phyloP scores from a whole-genome alignment of 169 alveolate genomes.

The Plasmodium vinckei region DNA sequence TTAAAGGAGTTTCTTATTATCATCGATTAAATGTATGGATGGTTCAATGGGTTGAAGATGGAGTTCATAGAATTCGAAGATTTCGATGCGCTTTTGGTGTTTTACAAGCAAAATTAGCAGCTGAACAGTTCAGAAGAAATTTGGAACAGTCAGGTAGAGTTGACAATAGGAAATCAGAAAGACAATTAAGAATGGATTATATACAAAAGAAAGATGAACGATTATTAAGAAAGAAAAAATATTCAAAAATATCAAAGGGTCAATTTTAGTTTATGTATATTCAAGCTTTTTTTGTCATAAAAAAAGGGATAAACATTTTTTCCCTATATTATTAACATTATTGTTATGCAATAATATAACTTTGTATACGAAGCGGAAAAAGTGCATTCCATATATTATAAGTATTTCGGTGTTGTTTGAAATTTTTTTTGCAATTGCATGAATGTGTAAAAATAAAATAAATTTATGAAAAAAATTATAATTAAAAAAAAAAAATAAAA shows the following conservation, averaged over 20 bases:
- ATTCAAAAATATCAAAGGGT: slow-evolving; percentile 71
- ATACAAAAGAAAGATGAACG: slow-evolving; percentile 78
- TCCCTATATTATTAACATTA: too few species aligned
- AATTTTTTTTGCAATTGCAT: too few species aligned
- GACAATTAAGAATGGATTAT: slow-evolving; percentile 81
- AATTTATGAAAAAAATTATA: too few species aligned
- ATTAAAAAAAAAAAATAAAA: too few species aligned
- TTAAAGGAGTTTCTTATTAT: slow-evolving; percentile 81
- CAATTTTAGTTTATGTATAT: slow-evolving; percentile 28
- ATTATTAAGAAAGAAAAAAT: slow-evolving; percentile 72
- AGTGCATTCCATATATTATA: too few species aligned
- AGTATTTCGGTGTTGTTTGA: too few species aligned
- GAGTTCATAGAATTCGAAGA: slow-evolving; percentile 87
- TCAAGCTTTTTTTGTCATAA: neutral
- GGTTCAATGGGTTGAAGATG: slow-evolving; percentile 89
- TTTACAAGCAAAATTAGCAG: slow-evolving; percentile 86
- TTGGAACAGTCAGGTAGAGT: slow-evolving; percentile 85
- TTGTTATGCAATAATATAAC: too few species aligned
- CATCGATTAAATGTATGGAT: slow-evolving; percentile 87
- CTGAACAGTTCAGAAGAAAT: slow-evolving; percentile 83
- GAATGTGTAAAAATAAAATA: too few species aligned
- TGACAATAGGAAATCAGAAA: slow-evolving; percentile 80
- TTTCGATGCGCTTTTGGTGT: slow-evolving; percentile 90
- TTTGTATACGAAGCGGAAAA: too few species aligned
- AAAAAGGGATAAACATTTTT: neutral